phyloP scores from a whole-genome alignment of 2,329 filamentous ascomycete species.

The Myriosclerotinia scirpicola region DNA sequence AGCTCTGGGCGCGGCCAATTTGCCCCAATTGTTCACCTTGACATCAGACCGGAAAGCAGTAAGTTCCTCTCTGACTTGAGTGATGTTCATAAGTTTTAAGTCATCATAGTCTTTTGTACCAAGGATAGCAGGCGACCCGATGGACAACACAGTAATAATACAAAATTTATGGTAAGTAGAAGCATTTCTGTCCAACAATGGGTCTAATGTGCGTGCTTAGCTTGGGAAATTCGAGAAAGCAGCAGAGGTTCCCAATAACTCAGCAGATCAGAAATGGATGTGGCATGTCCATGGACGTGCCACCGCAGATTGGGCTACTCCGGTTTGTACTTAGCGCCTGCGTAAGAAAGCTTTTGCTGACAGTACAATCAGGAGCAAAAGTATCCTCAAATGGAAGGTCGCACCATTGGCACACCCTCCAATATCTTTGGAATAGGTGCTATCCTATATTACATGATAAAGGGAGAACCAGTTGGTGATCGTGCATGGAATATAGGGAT shows the following conservation, averaged over 20 bases:
- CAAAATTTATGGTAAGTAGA: background rate
- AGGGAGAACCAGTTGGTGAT: background rate
- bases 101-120: background rate
- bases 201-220: background rate
- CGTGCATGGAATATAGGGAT: background rate
- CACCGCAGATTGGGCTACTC: background rate
- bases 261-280: background rate
- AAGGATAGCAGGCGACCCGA: background rate
- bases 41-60: constrained; percentile 12
- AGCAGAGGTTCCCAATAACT: background rate
- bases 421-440: constrained; percentile 12
- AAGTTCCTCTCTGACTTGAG: background rate
- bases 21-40: background rate
- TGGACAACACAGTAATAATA: background rate
- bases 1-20: background rate
- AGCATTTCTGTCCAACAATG: background rate
- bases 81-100: background rate
- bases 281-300: background rate
- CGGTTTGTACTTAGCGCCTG: background rate
- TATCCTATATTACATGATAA: background rate
- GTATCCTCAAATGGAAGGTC: background rate
- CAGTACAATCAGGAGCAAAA: background rate
- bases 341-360: background rate
- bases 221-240: constrained; percentile 1
- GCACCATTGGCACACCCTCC: background rate